phyloP scores from a whole-genome alignment of 495 filamentous ascomycete genomes.

The Talaromyces trachyspermus region DNA sequence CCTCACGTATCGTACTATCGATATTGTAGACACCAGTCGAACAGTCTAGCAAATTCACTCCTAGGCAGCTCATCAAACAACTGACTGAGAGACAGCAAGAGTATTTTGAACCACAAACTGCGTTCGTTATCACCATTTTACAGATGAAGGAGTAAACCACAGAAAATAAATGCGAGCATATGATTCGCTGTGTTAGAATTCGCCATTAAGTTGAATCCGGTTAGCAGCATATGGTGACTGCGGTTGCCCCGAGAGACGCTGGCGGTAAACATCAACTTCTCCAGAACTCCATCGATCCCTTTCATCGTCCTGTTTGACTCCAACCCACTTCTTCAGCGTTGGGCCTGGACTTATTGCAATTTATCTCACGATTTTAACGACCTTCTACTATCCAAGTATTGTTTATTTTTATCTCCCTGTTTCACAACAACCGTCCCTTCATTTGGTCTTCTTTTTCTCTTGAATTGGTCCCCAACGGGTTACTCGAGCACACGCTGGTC shows the following conservation, averaged over 20 bases:
- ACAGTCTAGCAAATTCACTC: too few relatives aligned
- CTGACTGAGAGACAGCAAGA: too few relatives aligned
- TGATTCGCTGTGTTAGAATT: too few relatives aligned
- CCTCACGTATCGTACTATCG: too few relatives aligned
- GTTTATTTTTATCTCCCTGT: conserved; percentile 12
- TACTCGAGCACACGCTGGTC: conserved; percentile 38
- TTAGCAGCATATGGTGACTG: not conserved
- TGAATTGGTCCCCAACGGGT: conserved; percentile 12
- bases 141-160: too few relatives aligned
- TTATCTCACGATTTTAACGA: conserved; percentile 2
- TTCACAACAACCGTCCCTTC: conserved; percentile 8
- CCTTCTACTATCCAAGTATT: conserved; percentile 8
- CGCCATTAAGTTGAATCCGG: not conserved
- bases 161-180: too few relatives aligned
- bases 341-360: conserved; percentile 12
- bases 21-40: too few relatives aligned
- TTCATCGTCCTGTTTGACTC: conserved; percentile 16
- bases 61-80: too few relatives aligned
- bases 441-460: conserved; percentile 11
- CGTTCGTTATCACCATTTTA: too few relatives aligned
- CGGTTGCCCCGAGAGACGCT: conserved; percentile 43
- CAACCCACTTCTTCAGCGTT: conserved; percentile 15
- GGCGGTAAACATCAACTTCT: conserved; percentile 32
- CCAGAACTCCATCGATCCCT: conserved; percentile 12
- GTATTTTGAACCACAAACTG: too few relatives aligned